Evolutionary conservation across 2,329 filamentous ascomycete genomes (phyloP).

Genomic region (Lecanicillium sp.): DNA sequence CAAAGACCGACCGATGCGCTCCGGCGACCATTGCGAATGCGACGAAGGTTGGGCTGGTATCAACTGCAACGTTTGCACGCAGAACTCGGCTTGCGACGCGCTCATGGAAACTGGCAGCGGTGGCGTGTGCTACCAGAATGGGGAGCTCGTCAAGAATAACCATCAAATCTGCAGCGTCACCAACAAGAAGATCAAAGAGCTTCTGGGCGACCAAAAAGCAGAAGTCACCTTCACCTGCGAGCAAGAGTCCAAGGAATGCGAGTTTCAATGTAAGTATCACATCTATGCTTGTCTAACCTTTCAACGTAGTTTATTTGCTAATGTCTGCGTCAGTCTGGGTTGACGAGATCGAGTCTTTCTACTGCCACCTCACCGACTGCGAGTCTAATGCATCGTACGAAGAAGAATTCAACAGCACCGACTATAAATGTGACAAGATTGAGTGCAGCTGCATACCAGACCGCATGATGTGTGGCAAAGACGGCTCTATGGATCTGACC

Average conservation of each 20-base stretch:
- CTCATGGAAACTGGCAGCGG: conserved; percentile 76
- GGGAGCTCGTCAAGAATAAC: conserved; percentile 86
- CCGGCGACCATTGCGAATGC: conserved; percentile 68
- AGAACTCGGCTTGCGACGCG: conserved; percentile 74
- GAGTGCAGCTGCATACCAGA: conserved; percentile 82
- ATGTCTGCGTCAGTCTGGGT: conserved; percentile 66
- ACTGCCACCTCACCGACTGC: conserved; percentile 82
- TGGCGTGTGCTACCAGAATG: conserved; percentile 86
- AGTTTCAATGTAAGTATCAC: conserved; percentile 76
- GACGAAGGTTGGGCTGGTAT: conserved; percentile 92
- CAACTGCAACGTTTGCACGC: conserved; percentile 94
- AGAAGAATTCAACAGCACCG: conserved; percentile 67
- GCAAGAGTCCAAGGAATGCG: conserved; percentile 65
- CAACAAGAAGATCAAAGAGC: conserved; percentile 84
- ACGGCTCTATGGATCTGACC: conserved; percentile 82
- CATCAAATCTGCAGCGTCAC: conserved; percentile 98
- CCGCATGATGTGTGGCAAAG: conserved; percentile 88
- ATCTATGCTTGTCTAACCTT: neutral
- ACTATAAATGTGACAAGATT: conserved; percentile 77
- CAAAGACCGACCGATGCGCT: conserved; percentile 66
- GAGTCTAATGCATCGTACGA: conserved; percentile 61
- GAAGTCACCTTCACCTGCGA: conserved; percentile 94
- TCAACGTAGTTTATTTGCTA: conserved; percentile 6
- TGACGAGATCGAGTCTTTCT: conserved; percentile 88
- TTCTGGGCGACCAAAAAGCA: conserved; percentile 75